These are phyloP conservation scores for Trichoderma simmonsii DNA, from an alignment of 2,329 filamentous ascomycete genomes.

Conservation along the genomic window DNA sequence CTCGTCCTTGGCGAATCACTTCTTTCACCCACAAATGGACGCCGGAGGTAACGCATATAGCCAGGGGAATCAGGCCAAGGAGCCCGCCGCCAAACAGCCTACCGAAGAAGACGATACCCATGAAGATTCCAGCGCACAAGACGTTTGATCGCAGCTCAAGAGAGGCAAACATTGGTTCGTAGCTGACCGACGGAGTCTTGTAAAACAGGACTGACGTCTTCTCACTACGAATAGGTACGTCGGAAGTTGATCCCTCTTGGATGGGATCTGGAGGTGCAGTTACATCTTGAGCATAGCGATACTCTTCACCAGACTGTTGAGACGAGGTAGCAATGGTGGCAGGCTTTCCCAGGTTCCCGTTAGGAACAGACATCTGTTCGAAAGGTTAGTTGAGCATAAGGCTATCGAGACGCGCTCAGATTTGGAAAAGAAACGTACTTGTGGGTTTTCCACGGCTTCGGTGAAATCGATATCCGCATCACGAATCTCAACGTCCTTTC, in stretches of 20 bases:
- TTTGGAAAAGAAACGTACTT: conserved; percentile 41
- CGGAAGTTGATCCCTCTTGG: conserved; percentile 76
- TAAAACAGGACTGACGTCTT: conserved; percentile 97
- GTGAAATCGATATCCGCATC: conserved; percentile 70
- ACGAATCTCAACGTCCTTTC: conserved; percentile 79
- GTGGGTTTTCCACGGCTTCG: conserved; percentile 68
- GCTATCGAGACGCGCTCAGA: neutral
- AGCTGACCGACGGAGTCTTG: conserved; percentile 85
- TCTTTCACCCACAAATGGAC: conserved; percentile 91
- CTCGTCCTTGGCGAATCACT: conserved; percentile 74
- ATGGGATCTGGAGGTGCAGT: conserved; percentile 88
- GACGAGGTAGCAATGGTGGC: conserved; percentile 70
- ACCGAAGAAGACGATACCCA: conserved; percentile 72
- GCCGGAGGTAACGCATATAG: conserved; percentile 67
- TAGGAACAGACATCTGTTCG: conserved; percentile 73
- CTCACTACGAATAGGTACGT: conserved; percentile 93
- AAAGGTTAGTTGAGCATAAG: neutral
- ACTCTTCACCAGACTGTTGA: conserved; percentile 71
- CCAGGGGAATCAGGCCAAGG: conserved; percentile 72
- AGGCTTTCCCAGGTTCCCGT: conserved; percentile 77
- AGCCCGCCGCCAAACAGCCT: conserved; percentile 76
- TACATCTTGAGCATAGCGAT: conserved; percentile 80
- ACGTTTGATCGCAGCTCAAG: conserved; percentile 73
- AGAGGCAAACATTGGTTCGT: conserved; percentile 78
- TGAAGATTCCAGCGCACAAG: conserved; percentile 67